A percentile compares a stretch with the other conserved stretches of the same genome.
phyloP scores from a whole-genome alignment of 2,329 filamentous ascomycete genomes.

The Fusarium sp. region DNA sequence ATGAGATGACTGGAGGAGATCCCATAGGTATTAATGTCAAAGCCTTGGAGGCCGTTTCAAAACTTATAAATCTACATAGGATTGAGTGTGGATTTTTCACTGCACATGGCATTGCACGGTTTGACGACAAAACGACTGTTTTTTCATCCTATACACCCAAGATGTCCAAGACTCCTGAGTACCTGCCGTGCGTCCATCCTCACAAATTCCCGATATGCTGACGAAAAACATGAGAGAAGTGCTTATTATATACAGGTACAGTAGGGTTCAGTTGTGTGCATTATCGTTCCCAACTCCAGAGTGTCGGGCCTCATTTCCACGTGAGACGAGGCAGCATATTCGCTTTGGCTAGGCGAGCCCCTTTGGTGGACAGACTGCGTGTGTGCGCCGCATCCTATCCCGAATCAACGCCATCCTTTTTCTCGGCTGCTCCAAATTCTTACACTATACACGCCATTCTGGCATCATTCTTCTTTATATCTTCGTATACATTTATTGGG shows the following conservation, averaged over 20 bases:
- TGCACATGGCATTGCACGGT: background rate
- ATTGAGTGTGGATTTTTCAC: slow-evolving; percentile 4
- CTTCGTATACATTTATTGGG: slow-evolving; percentile 49
- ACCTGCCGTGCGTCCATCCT: slow-evolving; percentile 38
- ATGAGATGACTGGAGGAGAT: slow-evolving; percentile 22
- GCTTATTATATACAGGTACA: slow-evolving; percentile 53
- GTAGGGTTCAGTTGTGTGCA: slow-evolving; percentile 48
- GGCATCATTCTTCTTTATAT: slow-evolving; percentile 39
- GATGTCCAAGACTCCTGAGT: slow-evolving; percentile 38
- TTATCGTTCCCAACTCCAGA: slow-evolving; percentile 51
- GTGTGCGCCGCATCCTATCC: slow-evolving; percentile 35
- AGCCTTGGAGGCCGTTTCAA: slow-evolving; percentile 1
- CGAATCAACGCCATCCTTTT: slow-evolving; percentile 41
- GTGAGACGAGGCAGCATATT: slow-evolving; percentile 40
- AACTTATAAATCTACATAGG: slow-evolving; percentile 6
- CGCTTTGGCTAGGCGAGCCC: slow-evolving; percentile 38
- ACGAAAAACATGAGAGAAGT: slow-evolving; percentile 45
- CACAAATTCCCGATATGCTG: slow-evolving; percentile 32
- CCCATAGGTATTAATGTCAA: slow-evolving; percentile 35
- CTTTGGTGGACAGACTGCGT: slow-evolving; percentile 31
- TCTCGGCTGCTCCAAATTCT: slow-evolving; percentile 45
- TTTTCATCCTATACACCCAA: slow-evolving; percentile 26
- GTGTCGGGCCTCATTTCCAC: slow-evolving; percentile 47
- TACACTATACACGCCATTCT: slow-evolving; percentile 50
- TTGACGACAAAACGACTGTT: slow-evolving; percentile 33